Evolutionary conservation across 495 filamentous ascomycete genomes (phyloP), one percentile per base, ranked within the genome.

Genomic region (Xylaria curta): DNA sequence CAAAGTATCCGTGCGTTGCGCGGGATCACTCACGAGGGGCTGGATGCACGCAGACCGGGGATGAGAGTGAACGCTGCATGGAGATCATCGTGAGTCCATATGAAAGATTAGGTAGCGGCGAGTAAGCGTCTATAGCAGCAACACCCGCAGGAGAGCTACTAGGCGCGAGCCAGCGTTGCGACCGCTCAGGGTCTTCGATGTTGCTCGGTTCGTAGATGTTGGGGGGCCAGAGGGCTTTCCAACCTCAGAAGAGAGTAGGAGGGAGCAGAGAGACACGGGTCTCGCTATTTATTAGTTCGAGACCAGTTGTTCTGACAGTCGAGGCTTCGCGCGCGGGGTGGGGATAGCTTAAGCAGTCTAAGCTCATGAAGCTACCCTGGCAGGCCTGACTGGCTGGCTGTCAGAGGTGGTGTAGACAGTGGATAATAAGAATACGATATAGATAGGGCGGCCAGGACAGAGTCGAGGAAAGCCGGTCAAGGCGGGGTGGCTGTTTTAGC

Each of bases 41-140:
- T 72, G 84, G 81, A 75, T 84, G 84, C 72, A 85, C 80, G 75
- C 82, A 82, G 79, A 84, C 84, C 73, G 85, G 84, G 75, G 85
- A 86, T 33, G 84, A 85, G 67, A 85, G 83, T 66, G 84, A 86
- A 72, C 84, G 84, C 79, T 87, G 84, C 84, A 87, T 87, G 78
- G 85, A 84, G 78, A 85, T 84, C 84, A 87, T 87, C 81, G 75
- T 85, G 81, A 79, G 77, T 78, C 82, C 84, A 83, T 84, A 66
- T 67, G 64, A 73, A 58, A 38, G 51, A 63, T 33, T 72, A 61
- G 58, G 28, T 51, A 68, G 68, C 66, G 65, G 68, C 74, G 66
- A 74, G 71, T 67, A 70, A 26, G 62, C 62, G 69, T 59, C 51
- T 49, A 73, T 21, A 71, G 74, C 72, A 77, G 74, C 76, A 76